phyloP scores from a whole-genome alignment of 176 grass and related monocot species.

The Poa pratensis region DNA sequence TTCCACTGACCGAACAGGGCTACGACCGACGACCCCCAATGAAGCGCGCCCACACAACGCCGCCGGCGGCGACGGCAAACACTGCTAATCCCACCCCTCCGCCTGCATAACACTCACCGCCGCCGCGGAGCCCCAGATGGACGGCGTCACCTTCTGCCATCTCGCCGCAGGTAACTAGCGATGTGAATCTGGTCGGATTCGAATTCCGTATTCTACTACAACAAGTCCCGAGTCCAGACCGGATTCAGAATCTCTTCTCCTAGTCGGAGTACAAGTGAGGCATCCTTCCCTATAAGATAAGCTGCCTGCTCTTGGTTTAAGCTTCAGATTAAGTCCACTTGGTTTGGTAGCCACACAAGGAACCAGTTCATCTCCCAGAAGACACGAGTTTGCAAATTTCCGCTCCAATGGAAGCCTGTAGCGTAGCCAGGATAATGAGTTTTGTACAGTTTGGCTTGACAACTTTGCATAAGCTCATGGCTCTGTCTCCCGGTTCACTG shows the following conservation, averaged over 20 bases:
- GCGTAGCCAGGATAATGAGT: not conserved
- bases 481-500: not conserved
- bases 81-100: not conserved
- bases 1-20: no score
- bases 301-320: not conserved
- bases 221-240: not conserved
- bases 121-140: no score
- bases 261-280: not conserved
- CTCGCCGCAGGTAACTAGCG: not conserved
- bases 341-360: not conserved
- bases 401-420: not conserved
- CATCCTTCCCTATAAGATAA: not conserved
- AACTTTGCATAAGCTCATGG: not conserved
- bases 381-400: not conserved
- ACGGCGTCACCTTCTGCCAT: no score
- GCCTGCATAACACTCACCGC: not conserved
- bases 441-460: not conserved
- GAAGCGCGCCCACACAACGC: not conserved
- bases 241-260: not conserved
- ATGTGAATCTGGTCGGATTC: not conserved
- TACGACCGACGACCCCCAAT: no score
- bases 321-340: not conserved
- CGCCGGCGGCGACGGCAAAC: not conserved
- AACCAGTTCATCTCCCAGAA: not conserved
- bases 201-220: not conserved